Evolutionary conservation across 305 asterid genomes (phyloP).

Genomic region (Fraxinus platypoda): DNA sequence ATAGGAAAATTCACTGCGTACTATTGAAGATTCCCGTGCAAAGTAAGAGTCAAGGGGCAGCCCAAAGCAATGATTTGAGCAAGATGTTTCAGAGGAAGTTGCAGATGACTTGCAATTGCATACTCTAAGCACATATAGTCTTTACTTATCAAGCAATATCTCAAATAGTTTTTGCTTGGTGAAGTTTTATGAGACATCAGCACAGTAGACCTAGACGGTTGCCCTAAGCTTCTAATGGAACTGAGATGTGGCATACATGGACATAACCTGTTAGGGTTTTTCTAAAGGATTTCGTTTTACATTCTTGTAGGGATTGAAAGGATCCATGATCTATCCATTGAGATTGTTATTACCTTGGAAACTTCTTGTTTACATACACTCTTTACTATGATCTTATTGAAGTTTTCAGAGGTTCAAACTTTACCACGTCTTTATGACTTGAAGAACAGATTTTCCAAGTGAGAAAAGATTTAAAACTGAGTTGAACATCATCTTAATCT

Average conservation of each 20-base stretch:
- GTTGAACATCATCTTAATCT: background rate
- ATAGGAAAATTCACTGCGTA: background rate
- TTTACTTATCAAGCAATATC: background rate
- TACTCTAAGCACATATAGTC: background rate
- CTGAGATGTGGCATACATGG: background rate
- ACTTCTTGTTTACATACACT: background rate
- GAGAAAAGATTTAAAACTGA: background rate
- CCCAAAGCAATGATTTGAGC: background rate
- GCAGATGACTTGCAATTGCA: background rate
- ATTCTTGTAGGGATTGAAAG: background rate
- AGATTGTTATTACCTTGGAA: background rate
- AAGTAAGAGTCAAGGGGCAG: background rate
- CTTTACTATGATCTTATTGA: background rate
- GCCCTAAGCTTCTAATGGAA: background rate
- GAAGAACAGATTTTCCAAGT: background rate
- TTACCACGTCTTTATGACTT: background rate
- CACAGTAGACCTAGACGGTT: background rate
- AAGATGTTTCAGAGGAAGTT: background rate
- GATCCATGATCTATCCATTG: constrained; percentile 3
- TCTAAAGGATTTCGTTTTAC: background rate
- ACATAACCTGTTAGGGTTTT: background rate
- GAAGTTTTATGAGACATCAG: background rate
- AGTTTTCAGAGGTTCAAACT: background rate
- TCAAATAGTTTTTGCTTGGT: background rate
- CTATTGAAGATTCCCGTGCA: background rate